These are phyloP conservation scores for Cercospora sp. DNA, from an alignment of 2,329 filamentous ascomycete genomes.

Conservation along the genomic window DNA sequence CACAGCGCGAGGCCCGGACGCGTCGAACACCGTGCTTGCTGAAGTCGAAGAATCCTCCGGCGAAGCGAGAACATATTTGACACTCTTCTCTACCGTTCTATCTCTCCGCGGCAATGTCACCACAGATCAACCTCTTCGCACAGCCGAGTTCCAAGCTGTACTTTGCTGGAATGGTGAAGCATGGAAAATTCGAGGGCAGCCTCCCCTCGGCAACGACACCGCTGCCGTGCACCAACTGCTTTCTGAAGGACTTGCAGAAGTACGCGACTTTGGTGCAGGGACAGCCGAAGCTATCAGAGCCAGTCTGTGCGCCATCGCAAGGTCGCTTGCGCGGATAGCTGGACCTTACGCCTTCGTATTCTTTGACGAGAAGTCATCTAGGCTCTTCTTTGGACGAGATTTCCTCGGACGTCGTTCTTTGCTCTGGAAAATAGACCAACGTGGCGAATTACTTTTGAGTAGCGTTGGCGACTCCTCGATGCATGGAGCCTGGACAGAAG, in stretches of 20 bases:
- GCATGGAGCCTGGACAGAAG: slow-evolving; percentile 67
- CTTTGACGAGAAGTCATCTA: slow-evolving; percentile 63
- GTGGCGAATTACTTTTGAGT: slow-evolving; percentile 62
- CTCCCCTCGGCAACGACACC: slow-evolving; percentile 76
- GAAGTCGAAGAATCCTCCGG: neutral
- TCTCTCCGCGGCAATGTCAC: slow-evolving; percentile 76
- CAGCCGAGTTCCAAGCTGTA: slow-evolving; percentile 59
- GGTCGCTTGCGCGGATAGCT: slow-evolving; percentile 28
- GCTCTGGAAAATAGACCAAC: slow-evolving; percentile 55
- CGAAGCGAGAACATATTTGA: slow-evolving; percentile 42
- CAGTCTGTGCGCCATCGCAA: slow-evolving; percentile 15
- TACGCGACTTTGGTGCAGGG: neutral
- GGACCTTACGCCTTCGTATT: slow-evolving; percentile 92
- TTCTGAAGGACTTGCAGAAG: slow-evolving; percentile 1
- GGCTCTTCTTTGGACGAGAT: slow-evolving; percentile 81
- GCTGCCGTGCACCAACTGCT: slow-evolving; percentile 66
- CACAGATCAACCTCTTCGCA: slow-evolving; percentile 70
- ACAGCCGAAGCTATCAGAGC: neutral
- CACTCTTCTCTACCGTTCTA: slow-evolving; percentile 82
- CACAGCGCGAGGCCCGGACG: slow-evolving; percentile 37
- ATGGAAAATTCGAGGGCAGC: slow-evolving; percentile 67
- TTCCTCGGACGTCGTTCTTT: slow-evolving; percentile 84
- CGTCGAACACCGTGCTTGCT: slow-evolving; percentile 20
- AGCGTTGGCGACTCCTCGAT: slow-evolving; percentile 64
- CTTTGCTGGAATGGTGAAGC: slow-evolving; percentile 98